Percentiles rank a stretch among this genome's conserved stretches.
These are phyloP conservation scores for Podila verticillata DNA, from an alignment of 192 early-diverging fungal genomes.

Conservation along the genomic window DNA sequence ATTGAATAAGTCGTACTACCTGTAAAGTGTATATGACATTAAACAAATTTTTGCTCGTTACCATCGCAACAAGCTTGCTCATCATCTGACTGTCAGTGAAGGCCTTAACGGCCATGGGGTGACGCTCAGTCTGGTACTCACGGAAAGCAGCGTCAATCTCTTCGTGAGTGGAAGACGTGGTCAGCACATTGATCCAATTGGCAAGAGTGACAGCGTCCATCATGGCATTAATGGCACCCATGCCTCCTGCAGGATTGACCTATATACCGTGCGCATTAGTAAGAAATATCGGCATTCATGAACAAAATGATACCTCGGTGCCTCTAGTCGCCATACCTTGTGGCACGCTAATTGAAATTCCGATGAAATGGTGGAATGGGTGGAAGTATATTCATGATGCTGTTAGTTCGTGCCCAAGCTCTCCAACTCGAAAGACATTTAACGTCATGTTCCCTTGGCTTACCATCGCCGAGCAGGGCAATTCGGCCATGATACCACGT, in stretches of 20 bases:
- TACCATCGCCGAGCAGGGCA: constrained; percentile 28
- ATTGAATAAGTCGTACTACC: not conserved
- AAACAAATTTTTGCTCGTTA: not conserved
- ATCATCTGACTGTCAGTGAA: not conserved
- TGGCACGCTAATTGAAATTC: not conserved
- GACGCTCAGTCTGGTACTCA: not conserved
- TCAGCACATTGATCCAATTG: not conserved
- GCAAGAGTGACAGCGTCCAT: constrained; percentile 6
- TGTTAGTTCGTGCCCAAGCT: too few relatives aligned
- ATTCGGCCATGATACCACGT: constrained; percentile 25
- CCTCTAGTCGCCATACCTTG: not conserved
- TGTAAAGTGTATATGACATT: too few relatives aligned
- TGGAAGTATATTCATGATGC: too few relatives aligned
- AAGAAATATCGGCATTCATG: too few relatives aligned
- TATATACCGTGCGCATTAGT: too few relatives aligned
- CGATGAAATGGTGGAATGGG: too few relatives aligned
- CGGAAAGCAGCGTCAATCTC: not conserved
- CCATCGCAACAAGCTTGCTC: constrained; percentile 1
- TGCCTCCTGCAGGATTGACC: not conserved
- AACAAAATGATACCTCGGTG: too few relatives aligned
- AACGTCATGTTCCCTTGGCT: not conserved
- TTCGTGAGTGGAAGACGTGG: not conserved
- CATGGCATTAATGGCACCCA: constrained; percentile 6
- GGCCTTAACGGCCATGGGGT: not conserved
- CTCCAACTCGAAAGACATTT: too few relatives aligned